Conservation (phyloP, 768 basidiomycete genomes). For the Sarcomyxa edulis region DNA sequence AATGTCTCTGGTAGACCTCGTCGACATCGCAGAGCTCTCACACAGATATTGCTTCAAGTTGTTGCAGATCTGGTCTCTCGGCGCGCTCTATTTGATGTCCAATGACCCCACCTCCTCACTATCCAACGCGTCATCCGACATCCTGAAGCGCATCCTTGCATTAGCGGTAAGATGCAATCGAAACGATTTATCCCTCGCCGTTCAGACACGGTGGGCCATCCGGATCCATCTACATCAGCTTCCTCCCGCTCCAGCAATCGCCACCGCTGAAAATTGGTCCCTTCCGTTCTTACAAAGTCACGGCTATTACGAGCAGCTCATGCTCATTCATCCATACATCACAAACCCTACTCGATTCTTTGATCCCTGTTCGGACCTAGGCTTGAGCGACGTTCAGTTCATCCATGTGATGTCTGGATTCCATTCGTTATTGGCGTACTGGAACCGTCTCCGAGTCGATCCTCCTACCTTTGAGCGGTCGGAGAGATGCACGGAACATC, state of each 20-base stretch:
- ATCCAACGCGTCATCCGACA: constrained; percentile 19
- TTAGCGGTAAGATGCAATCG: constrained; percentile 26
- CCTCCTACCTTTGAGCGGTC: constrained; percentile 24
- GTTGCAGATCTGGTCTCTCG: constrained; percentile 30
- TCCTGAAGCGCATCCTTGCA: constrained; percentile 26
- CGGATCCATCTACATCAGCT: constrained; percentile 24
- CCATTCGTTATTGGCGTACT: constrained; percentile 26
- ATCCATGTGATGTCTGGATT: constrained; percentile 28
- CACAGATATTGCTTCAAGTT: constrained; percentile 31
- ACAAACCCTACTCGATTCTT: constrained; percentile 10
- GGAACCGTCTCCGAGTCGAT: constrained; percentile 22
- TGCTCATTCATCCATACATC: constrained; percentile 17
- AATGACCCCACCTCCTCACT: constrained; percentile 19
- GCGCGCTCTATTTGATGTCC: constrained; percentile 23
- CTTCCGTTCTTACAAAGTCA: constrained; percentile 21
- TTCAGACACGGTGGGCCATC: constrained; percentile 26
- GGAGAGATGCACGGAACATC: constrained; percentile 29
- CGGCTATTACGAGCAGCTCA: constrained; percentile 30
- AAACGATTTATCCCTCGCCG: constrained; percentile 15
- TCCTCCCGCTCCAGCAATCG: constrained; percentile 23
- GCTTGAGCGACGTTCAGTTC: constrained; percentile 21
- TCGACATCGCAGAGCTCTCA: constrained; percentile 35
- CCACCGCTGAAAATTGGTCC: constrained; percentile 20
- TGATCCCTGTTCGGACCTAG: constrained; percentile 8
- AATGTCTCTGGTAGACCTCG: constrained; percentile 26